Evolutionary conservation across 139 green algal species (phyloP).

Genomic region (Zygnema circumcarinatum): DNA sequence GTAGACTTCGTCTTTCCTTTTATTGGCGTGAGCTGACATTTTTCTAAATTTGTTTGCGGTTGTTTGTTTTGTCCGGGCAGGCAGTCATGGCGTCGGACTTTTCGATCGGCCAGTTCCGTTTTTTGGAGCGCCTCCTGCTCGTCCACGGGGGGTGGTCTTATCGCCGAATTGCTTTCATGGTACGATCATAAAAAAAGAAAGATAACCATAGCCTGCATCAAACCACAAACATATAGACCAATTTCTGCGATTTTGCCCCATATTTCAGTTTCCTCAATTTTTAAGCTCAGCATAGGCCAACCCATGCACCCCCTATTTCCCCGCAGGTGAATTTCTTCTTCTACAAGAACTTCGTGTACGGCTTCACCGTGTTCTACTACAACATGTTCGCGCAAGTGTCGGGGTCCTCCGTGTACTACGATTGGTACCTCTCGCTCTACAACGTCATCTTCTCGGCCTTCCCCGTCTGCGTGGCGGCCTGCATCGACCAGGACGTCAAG

Average conservation of each 20-base stretch:
- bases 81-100: slow-evolving; percentile 92
- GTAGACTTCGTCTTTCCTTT: slow-evolving; percentile 9
- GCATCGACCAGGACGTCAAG: slow-evolving; percentile 71
- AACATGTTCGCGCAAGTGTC: slow-evolving; percentile 48
- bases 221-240: no score
- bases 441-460: slow-evolving; percentile 72
- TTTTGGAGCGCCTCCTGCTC: slow-evolving; percentile 88
- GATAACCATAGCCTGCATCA: no score
- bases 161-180: slow-evolving; percentile 78
- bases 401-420: slow-evolving; percentile 59
- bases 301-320: no score
- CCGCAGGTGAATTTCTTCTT: slow-evolving; percentile 86
- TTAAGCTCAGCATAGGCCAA: no score
- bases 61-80: slow-evolving; percentile 66
- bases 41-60: slow-evolving; percentile 10
- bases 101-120: slow-evolving; percentile 92
- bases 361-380: slow-evolving; percentile 73
- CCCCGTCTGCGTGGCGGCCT: slow-evolving; percentile 64
- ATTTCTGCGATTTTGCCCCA: slow-evolving; percentile 90
- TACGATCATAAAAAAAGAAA: no score
- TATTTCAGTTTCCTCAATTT: slow-evolving; percentile 66
- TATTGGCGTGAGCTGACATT: background rate
- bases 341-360: slow-evolving; percentile 98
- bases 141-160: slow-evolving; percentile 88
- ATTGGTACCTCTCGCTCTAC: slow-evolving; percentile 66